Conservation (phyloP, 2,329 filamentous ascomycete genomes). For the Venturia carpophila region DNA sequence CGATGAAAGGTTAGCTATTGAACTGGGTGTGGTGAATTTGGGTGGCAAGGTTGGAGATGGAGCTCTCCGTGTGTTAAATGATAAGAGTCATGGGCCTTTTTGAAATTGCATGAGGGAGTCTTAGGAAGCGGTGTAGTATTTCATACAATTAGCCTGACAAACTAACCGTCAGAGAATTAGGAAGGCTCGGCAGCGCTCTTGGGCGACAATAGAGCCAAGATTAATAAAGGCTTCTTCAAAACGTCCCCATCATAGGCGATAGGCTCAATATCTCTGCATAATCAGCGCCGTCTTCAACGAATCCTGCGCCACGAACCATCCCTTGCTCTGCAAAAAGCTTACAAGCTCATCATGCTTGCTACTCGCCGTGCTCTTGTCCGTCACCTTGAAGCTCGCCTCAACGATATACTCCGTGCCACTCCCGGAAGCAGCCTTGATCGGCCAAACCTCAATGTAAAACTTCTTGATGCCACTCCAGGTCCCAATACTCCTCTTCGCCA, state of each 20-base stretch:
- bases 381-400: constrained; percentile 11
- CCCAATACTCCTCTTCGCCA: constrained; percentile 7
- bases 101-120: background rate
- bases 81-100: constrained; percentile 13
- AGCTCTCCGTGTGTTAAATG: constrained; percentile 17
- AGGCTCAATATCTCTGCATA: constrained; percentile 8
- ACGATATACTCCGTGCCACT: constrained; percentile 8
- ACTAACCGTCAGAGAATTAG: too few relatives aligned
- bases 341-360: constrained; percentile 12
- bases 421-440: constrained; percentile 3
- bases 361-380: background rate
- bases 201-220: background rate
- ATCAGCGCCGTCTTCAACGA: constrained; percentile 14
- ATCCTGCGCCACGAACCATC: constrained; percentile 11
- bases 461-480: constrained; percentile 8
- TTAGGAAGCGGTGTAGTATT: background rate
- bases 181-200: too few relatives aligned
- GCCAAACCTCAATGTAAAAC: constrained; percentile 11
- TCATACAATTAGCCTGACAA: background rate
- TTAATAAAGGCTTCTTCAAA: background rate
- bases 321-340: constrained; percentile 2
- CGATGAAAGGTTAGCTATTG: constrained; percentile 21
- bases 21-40: constrained; percentile 25
- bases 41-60: constrained; percentile 22
- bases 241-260: background rate